Percentiles rank a stretch among this genome's conserved stretches.
Conservation (phyloP, 179 eudicot species). For the Camellia oleifera region DNA sequence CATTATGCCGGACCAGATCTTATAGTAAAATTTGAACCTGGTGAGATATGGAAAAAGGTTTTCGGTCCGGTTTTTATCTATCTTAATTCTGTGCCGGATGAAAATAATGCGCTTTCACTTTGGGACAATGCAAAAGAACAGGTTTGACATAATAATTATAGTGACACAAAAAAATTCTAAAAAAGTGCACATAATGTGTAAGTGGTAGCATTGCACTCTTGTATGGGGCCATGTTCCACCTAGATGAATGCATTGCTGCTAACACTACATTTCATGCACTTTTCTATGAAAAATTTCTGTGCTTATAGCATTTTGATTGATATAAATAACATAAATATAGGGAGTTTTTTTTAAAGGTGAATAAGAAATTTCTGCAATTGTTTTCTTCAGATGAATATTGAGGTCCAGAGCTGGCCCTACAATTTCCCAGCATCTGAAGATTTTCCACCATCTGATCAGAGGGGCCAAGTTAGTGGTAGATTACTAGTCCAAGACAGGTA, state of each 20-base stretch:
- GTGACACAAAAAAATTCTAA: too few relatives aligned
- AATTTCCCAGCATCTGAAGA: conserved; percentile 71
- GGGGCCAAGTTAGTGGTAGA: conserved; percentile 68
- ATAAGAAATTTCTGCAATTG: background rate
- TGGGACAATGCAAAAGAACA: conserved; percentile 90
- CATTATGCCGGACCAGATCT: conserved; percentile 84
- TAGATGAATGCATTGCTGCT: too few relatives aligned
- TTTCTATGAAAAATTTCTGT: too few relatives aligned
- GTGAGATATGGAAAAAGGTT: conserved; percentile 89
- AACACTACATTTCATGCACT: too few relatives aligned
- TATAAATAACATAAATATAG: background rate
- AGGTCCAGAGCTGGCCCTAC: conserved; percentile 73
- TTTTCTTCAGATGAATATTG: conserved; percentile 36
- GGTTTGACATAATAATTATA: conserved; percentile 29
- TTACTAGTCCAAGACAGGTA: conserved; percentile 73
- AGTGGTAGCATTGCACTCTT: too few relatives aligned
- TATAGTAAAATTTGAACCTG: conserved; percentile 49
- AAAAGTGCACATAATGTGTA: too few relatives aligned
- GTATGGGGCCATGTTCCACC: too few relatives aligned
- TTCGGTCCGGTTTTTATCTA: conserved; percentile 93
- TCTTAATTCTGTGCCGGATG: conserved; percentile 54
- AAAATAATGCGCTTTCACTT: conserved; percentile 45
- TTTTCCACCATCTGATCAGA: conserved; percentile 46
- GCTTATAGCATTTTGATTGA: too few relatives aligned
- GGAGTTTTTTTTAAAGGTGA: background rate